Base-by-base conservation (phyloP, 2,329 filamentous ascomycete genomes). In the Colletotrichum orbiculare region DNA sequence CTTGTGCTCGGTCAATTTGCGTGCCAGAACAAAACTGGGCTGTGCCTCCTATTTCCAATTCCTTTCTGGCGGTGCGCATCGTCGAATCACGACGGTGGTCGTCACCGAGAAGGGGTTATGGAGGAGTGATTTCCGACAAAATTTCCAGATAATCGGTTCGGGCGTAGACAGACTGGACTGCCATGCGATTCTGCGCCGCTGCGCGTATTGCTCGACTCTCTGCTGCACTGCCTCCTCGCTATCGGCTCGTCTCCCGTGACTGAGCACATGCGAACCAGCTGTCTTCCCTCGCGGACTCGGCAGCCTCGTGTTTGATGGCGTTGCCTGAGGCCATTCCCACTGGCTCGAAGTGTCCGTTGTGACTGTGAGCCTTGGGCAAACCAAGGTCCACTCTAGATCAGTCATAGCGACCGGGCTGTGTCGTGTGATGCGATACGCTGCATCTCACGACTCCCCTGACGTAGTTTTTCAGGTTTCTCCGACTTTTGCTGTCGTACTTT, bases 1-100 rank as follows among this genome's bases (percentile, higher is more conserved):
- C 82, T 85, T 78, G 73, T 76, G 79, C 73, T 80, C 81, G 84
- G 85, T 87, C 85, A 87, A 84, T 87, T 85, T 84, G 76, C 77
- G 82, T 86, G 85, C 84, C 73, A 87, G 83, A 87, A 65, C 66
- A 80, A 84, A 61, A 69, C 58, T 69, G 60, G 73, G 65, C 65
- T 71, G 68, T 69, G 73, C 66, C 71, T 67, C 71, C 71, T 53
- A 66, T 58, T 25, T 25, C 67, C 60, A 59, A 64, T 61, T 65
- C 48, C 38, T 60, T 48, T 66, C 59, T 68, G 68, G 69, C 66
- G 65, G 69, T 71, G 15, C 58, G 41, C 34, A 59, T 66, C 63
- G 25, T 25, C 25, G 25, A 66, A 57, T 63, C 58, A 57, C 39
- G 59, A 41, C 48, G 37, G 63, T 7, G 53, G 41, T 37, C 35